Evolutionary conservation across 164 flowering plant species (phyloP).

Genomic region (Tetracentron sinense): DNA sequence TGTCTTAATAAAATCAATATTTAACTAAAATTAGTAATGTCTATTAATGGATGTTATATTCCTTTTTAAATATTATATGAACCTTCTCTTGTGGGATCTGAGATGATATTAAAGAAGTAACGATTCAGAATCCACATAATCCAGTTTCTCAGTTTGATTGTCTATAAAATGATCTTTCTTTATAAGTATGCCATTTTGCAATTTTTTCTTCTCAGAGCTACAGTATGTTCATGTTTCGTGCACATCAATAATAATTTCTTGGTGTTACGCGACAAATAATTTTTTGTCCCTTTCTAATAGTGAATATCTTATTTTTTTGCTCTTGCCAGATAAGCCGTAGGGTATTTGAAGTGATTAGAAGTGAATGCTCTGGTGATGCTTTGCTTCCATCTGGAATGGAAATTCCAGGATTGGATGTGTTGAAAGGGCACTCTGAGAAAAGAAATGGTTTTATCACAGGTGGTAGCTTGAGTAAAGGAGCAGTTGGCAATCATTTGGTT

Average conservation of each 20-base stretch:
- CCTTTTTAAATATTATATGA: too few species aligned
- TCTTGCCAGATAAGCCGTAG: conserved; percentile 75
- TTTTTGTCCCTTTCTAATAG: not conserved
- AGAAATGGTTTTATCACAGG: too few species aligned
- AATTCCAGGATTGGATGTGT: conserved; percentile 21
- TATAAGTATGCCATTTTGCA: not conserved
- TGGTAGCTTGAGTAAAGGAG: conserved; percentile 20
- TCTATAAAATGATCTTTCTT: not conserved
- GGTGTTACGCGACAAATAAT: not conserved
- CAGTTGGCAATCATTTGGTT: conserved; percentile 16
- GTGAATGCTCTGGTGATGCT: conserved; percentile 35
- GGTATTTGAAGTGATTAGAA: conserved; percentile 71
- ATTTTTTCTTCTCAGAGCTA: not conserved
- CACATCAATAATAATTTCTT: not conserved
- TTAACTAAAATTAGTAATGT: too few species aligned
- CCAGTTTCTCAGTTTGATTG: too few species aligned
- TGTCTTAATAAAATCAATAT: too few species aligned
- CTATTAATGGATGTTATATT: too few species aligned
- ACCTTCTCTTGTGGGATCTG: too few species aligned
- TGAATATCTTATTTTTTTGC: conserved; percentile 11
- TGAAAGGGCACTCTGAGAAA: conserved; percentile 14
- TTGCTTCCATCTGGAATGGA: conserved; percentile 27
- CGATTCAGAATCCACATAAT: too few species aligned
- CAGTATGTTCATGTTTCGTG: not conserved
- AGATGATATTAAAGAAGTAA: too few species aligned